These are phyloP conservation scores for Yamagishiella unicocca DNA, from an alignment of 139 green algal genomes.

Conservation along the genomic window DNA sequence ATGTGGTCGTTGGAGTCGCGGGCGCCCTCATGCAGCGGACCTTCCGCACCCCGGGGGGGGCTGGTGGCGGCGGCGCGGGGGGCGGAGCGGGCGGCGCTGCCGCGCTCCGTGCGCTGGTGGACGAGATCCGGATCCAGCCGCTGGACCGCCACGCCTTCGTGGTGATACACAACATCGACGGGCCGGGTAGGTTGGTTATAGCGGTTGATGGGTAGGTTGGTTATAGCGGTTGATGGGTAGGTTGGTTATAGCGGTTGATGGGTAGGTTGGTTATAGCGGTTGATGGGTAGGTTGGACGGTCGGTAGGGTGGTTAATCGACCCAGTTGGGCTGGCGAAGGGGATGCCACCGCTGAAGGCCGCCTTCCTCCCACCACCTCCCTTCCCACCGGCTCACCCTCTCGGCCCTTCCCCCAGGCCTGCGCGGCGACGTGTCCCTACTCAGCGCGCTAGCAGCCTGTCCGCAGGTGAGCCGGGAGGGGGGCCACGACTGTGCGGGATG, in stretches of 20 bases:
- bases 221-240: too few species aligned
- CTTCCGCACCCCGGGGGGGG: not conserved
- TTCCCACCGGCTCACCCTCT: not conserved
- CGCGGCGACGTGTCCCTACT: slow-evolving; percentile 64
- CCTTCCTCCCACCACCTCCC: too few species aligned
- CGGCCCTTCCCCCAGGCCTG: slow-evolving; percentile 19
- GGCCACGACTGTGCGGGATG: too few species aligned
- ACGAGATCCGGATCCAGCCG: slow-evolving; percentile 42
- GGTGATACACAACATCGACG: slow-evolving; percentile 92
- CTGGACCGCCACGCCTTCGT: slow-evolving; percentile 73
- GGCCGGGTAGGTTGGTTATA: slow-evolving; percentile 62
- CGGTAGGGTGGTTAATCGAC: too few species aligned
- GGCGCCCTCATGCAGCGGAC: slow-evolving; percentile 32
- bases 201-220: not conserved
- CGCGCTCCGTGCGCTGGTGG: slow-evolving; percentile 52
- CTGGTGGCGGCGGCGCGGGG: not conserved
- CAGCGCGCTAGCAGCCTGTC: slow-evolving; percentile 73
- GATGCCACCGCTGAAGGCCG: too few species aligned
- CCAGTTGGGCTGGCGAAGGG: too few species aligned
- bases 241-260: too few species aligned
- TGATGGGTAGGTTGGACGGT: too few species aligned
- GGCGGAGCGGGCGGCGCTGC: not conserved
- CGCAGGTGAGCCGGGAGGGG: slow-evolving; percentile 47
- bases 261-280: too few species aligned
- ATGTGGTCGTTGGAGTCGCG: slow-evolving; percentile 60